Evolutionary conservation across 257 asterid species (phyloP), one percentile per base, ranked within the genome.

Genomic region (Osmanthus fragrans): DNA sequence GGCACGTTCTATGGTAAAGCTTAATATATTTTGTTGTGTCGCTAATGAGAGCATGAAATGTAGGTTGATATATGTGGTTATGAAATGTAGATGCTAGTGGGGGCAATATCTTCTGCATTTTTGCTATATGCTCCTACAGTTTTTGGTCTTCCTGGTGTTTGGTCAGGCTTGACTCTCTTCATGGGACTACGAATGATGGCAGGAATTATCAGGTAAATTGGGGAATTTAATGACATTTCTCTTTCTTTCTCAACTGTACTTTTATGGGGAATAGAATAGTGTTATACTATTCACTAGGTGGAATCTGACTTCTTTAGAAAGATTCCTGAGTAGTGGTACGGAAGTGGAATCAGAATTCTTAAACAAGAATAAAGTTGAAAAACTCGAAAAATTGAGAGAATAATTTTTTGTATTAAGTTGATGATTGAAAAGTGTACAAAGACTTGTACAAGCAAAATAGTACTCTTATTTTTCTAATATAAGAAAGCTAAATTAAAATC

Each of bases 101-200:
- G 98, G 77, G 93, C 90, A 70, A 83, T 92, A 78, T 92, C 98
- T 33, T 92, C 96, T 39, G 81, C 81, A 47, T 91, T 85, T 84
- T 76, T 95, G 91, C 80, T 95, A 56, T 89, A 72, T 73, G 97
- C 96, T 84, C 88, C 98, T 56, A 80, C 75, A 73, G 73, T 70
- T 42, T 79, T 87, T 70, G 99, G 99, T 66, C 98, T 95, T 77
- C 87, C 84, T 18, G 99, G 99, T 81, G 96, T 95, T 81, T 95
- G 99, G 99, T 82, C 80, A n/a, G 99, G 99, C 78, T 85, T 95
- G 87, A 81, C 94, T 76, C 90, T 95, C 58, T 84, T 95, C 88
- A 95, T 95, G 99, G 90, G 89, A 77, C 88, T 95, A 73, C 89
- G 99, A 77, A 87, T 76, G 88, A 77, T 83, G 76, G 96, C 98